Evolutionary conservation across 495 filamentous ascomycete species (phyloP).

Genomic region (Trichoderma virens): DNA sequence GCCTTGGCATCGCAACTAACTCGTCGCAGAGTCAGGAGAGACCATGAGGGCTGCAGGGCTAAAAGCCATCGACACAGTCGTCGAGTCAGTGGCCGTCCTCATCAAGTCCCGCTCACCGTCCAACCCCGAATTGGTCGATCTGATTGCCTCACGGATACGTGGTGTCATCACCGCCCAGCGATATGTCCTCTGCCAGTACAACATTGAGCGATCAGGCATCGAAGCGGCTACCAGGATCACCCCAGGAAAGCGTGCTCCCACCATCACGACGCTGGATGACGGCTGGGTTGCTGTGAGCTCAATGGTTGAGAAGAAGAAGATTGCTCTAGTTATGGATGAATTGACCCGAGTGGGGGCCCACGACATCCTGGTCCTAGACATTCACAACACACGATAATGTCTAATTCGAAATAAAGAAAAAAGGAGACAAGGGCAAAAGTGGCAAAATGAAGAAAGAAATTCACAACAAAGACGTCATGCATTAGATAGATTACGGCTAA

Average conservation of each 20-base stretch:
- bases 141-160: conserved; percentile 73
- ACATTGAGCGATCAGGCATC: conserved; percentile 65
- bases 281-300: conserved; percentile 88
- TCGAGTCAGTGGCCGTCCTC: conserved; percentile 76
- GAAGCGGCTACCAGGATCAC: conserved; percentile 67
- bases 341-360: conserved; percentile 69
- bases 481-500: too few relatives aligned
- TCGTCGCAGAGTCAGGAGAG: conserved; percentile 86
- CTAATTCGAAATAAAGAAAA: neutral
- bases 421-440: too few relatives aligned
- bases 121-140: conserved; percentile 65
- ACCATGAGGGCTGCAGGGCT: conserved; percentile 98
- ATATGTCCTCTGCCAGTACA: conserved; percentile 95
- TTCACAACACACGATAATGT: conserved; percentile 66
- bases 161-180: conserved; percentile 95
- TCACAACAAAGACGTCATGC: too few relatives aligned
- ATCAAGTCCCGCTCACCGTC: conserved; percentile 87
- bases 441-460: too few relatives aligned
- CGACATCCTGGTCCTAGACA: conserved; percentile 82
- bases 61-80: conserved; percentile 88
- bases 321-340: conserved; percentile 88
- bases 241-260: conserved; percentile 90
- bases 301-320: conserved; percentile 88
- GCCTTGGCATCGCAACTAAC: too few relatives aligned
- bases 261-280: conserved; percentile 76